Base-by-base conservation (phyloP, 2,329 filamentous ascomycete species). In the Fusarium citri region DNA sequence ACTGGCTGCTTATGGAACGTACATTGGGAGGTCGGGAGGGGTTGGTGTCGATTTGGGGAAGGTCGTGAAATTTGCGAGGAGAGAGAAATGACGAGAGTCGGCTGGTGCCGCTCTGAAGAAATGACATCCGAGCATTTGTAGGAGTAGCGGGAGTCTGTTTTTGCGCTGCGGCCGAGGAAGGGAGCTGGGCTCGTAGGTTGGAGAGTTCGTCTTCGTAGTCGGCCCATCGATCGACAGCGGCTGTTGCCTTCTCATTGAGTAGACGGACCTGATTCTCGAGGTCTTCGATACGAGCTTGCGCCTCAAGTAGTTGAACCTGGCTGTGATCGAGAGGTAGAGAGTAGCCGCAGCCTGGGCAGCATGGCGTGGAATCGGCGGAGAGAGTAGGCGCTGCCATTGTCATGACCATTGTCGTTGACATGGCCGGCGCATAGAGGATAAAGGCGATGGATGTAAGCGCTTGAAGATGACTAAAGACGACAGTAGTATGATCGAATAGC, bases 151-250 rank as follows among this genome's bases (percentile, higher is more conserved):
- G 69, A 16, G 50, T 66, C 61, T 62, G 72, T 58, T 72, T 66
- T 23, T 58, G 49, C 2, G 49, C 56, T 23, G 43, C 43, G 10
- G 59, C 56, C 7, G 64, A 74, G 50, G 48, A 74, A 58, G 73
- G 76, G 23, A 71, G 76, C 76, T 75, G 73, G 37, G 80, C 81
- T 70, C 88, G 88, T 57, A 94, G 83, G 46, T 80, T 83, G 46
- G 88, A 84, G 42, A 94, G 85, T 78, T 94, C 91, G 79, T 94
- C 92, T 80, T 95, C 92, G 84, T 94, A 94, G 82, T 94, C 91
- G 76, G 92, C 91, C 86, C 87, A 90, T 77, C 86, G 87, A 78
- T 89, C 86, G 67, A 88, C 85, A 77, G 84, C 84, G 34, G 89
- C 87, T 5, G 89, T 86, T 59, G 91, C 90, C 79, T 92, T 93